Percentiles rank a stretch among this genome's conserved stretches.
Evolutionary conservation across 768 basidiomycete species (phyloP).

Genomic region (Auriscalpium microsporum): DNA sequence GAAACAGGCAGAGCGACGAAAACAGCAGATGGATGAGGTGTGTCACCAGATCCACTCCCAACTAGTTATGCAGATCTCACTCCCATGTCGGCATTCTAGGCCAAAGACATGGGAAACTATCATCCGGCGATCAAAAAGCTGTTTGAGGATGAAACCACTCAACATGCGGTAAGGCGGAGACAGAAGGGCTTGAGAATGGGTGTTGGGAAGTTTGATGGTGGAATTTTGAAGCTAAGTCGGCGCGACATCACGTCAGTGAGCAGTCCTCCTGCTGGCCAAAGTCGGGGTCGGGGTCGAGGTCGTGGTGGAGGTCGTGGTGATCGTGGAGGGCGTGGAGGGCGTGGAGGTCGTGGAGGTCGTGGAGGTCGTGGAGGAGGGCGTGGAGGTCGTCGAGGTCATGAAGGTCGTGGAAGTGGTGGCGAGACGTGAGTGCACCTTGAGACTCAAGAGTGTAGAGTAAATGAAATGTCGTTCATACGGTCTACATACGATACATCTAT

Average conservation of each 20-base stretch:
- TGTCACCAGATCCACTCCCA: slow-evolving; percentile 3
- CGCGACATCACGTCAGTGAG: slow-evolving; percentile 45
- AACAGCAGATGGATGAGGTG: slow-evolving; percentile 63
- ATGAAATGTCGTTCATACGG: too few relatives aligned
- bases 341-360: neutral
- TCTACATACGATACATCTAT: too few relatives aligned
- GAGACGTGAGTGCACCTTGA: too few relatives aligned
- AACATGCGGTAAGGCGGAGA: slow-evolving; percentile 34
- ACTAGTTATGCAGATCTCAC: neutral
- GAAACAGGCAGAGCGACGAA: slow-evolving; percentile 51
- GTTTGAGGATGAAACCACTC: slow-evolving; percentile 35
- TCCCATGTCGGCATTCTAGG: slow-evolving; percentile 32
- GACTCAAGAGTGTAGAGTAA: too few relatives aligned
- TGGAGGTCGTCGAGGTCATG: neutral
- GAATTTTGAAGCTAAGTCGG: slow-evolving; percentile 54
- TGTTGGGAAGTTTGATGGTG: slow-evolving; percentile 65
- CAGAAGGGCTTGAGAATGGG: slow-evolving; percentile 69
- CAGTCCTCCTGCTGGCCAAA: slow-evolving; percentile 13
- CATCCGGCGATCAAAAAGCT: slow-evolving; percentile 69
- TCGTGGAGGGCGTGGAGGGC: neutral
- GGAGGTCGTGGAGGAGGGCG: neutral
- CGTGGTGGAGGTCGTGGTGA: slow-evolving; percentile 16
- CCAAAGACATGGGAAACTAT: slow-evolving; percentile 79
- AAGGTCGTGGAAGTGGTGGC: too few relatives aligned
- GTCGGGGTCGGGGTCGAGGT: slow-evolving; percentile 18